Evolutionary conservation across 1,139 yeast species (phyloP).

Genomic region (Hyphopichia burtonii): DNA sequence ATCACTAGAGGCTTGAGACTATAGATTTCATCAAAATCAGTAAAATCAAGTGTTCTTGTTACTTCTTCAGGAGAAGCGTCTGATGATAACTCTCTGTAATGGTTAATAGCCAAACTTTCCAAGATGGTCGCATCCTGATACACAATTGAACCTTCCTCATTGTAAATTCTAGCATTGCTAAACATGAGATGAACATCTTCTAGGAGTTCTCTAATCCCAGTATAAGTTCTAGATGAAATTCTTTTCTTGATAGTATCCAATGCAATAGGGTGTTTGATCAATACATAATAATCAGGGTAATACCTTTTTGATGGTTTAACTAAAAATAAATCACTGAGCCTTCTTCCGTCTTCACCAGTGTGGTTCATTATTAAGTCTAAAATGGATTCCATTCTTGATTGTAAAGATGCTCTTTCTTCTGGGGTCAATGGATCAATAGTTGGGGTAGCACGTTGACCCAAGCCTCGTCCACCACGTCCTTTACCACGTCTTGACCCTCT

Average conservation of each 20-base stretch:
- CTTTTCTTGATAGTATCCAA: conserved; percentile 66
- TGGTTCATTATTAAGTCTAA: conserved; percentile 45
- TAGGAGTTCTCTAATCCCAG: conserved; percentile 56
- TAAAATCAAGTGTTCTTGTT: conserved; percentile 40
- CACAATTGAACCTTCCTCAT: conserved; percentile 85
- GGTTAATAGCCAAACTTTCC: conserved; percentile 48
- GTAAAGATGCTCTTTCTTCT: conserved; percentile 43
- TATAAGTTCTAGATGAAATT: conserved; percentile 53
- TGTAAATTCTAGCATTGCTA: conserved; percentile 80
- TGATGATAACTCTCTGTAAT: conserved; percentile 27
- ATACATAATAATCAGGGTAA: conserved; percentile 84
- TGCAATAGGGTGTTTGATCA: conserved; percentile 81
- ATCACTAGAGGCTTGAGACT: conserved; percentile 40
- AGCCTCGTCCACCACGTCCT: conserved; percentile 20
- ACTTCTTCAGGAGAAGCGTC: conserved; percentile 24
- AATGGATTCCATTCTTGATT: conserved; percentile 40
- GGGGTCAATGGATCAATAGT: conserved; percentile 38
- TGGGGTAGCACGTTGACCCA: conserved; percentile 35
- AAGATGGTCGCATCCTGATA: conserved; percentile 72
- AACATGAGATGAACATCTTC: conserved; percentile 78
- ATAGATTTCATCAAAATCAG: conserved; percentile 48
- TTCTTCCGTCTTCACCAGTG: conserved; percentile 40
- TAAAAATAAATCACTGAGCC: conserved; percentile 60
- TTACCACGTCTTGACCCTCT: conserved; percentile 22
- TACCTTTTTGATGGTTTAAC: conserved; percentile 67